Evolutionary conservation across 306 rosid genomes (phyloP).

Genomic region (Cucumis cinereus): DNA sequence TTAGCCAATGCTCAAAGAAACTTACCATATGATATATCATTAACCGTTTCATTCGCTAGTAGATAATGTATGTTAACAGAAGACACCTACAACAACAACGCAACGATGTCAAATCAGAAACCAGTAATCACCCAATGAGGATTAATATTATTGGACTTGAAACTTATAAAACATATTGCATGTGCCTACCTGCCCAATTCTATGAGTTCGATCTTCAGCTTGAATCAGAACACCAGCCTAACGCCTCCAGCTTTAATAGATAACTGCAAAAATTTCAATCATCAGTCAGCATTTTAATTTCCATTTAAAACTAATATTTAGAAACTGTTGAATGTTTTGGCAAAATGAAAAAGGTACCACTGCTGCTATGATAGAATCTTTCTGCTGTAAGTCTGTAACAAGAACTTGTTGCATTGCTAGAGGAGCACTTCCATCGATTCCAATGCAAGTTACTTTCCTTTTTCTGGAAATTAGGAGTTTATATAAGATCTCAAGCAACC

Average conservation of each 20-base stretch:
- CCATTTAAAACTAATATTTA: background rate
- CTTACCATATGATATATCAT: conserved; percentile 91
- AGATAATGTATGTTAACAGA: conserved; percentile 83
- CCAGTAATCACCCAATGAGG: background rate
- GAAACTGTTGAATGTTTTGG: background rate
- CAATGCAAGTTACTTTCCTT: conserved; percentile 85
- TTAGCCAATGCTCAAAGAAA: background rate
- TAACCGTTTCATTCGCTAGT: conserved; percentile 89
- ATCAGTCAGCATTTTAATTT: background rate
- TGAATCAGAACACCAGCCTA: conserved; percentile 91
- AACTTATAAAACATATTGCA: background rate
- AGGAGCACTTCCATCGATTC: conserved; percentile 77
- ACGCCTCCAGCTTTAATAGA: conserved; percentile 95
- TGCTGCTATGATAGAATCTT: conserved; percentile 75
- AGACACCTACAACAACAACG: conserved; percentile 42
- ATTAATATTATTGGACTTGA: background rate
- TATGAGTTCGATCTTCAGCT: conserved; percentile 96
- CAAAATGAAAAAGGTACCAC: conserved; percentile 48
- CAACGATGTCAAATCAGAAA: background rate
- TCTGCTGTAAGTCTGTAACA: conserved; percentile 84
- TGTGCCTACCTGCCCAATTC: conserved; percentile 82
- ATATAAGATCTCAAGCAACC: conserved; percentile 20
- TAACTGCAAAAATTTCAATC: conserved; percentile 30
- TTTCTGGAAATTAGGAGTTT: conserved; percentile 46
- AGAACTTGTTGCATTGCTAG: conserved; percentile 59